A percentile compares a stretch with the other conserved stretches of the same genome.
These are phyloP conservation scores for Rhizoctonia solani DNA, from an alignment of 1,284 basidiomycete genomes.

Conservation along the genomic window DNA sequence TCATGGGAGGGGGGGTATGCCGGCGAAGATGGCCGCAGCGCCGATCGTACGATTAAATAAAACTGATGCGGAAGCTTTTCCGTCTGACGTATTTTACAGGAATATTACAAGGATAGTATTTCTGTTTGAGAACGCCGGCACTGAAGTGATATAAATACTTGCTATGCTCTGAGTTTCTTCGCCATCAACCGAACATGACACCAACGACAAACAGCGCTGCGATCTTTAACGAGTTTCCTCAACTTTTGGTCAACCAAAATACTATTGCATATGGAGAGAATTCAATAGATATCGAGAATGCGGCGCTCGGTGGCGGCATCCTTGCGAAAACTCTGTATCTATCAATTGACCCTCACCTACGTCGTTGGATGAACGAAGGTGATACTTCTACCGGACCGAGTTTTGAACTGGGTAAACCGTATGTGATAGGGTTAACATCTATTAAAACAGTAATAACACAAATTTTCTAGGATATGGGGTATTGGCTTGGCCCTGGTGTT, in stretches of 20 bases:
- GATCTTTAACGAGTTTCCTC: conserved; percentile 43
- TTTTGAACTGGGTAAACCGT: conserved; percentile 19
- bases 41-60: too few species aligned
- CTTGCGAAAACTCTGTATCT: conserved; percentile 49
- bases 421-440: not conserved
- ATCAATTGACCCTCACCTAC: conserved; percentile 51
- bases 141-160: too few species aligned
- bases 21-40: too few species aligned
- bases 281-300: conserved; percentile 50
- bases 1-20: too few species aligned
- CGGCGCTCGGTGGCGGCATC: conserved; percentile 48
- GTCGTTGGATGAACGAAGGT: conserved; percentile 44
- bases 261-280: conserved; percentile 52
- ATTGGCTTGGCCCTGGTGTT: conserved; percentile 38
- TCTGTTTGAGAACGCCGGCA: too few species aligned
- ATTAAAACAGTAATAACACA: too few species aligned
- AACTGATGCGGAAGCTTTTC: too few species aligned
- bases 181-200: conserved; percentile 37
- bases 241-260: conserved; percentile 55
- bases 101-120: too few species aligned
- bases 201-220: conserved; percentile 39
- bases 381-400: not conserved
- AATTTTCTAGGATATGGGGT: conserved; percentile 43
- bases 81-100: too few species aligned
- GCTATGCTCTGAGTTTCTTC: not conserved